Evolutionary conservation across 768 basidiomycete genomes (phyloP), one percentile per base, ranked within the genome.

Genomic region (Chlorophyllum brunneum): DNA sequence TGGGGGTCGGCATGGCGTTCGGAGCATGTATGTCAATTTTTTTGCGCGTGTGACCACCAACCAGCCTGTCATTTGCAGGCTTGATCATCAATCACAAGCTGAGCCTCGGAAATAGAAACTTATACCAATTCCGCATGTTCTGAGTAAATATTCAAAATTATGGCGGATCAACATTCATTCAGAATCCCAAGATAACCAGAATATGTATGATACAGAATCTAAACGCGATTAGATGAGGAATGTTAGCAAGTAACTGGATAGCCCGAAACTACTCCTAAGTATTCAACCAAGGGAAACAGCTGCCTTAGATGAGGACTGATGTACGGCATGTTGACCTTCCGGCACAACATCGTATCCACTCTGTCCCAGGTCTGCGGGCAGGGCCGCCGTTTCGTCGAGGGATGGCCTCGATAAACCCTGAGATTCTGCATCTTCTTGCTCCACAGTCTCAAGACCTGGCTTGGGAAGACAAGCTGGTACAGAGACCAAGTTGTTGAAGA

Each of bases 321-420:
- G 44, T 39, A 63, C 45, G 23, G 65, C 67, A 57, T 70, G 70
- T 48, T 73, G 67, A 13, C 77, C 71, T 48, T 72, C 71, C 13
- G 87, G 86, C 16, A 91, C 72, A 24, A 93, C 88, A 65, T 94
- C 92, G 64, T 78, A 95, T 11, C 93, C 93, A 55, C 83, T 76
- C 67, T 81, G 80, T n/a, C 89, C 89, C 20, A 94, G 74, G 61
- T 88, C 88, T 2, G 80, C 83, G 16, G 93, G 93, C 7, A 93
- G 73, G 9, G 71, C 76, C n/a, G 90, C 89, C 0, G 91, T 92
- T 66, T 92, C 90, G 51, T 92, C 89, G 46, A 92, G 69, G 34
- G 68, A 63, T 18, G 71, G 64, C 10, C 70, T 59, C 24, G 84
- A 69, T 16, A 85, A 70, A 10, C 68, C 73, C 56, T 81, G 74